Conservation (phyloP, 768 basidiomycete genomes). For the Vararia minispora region DNA sequence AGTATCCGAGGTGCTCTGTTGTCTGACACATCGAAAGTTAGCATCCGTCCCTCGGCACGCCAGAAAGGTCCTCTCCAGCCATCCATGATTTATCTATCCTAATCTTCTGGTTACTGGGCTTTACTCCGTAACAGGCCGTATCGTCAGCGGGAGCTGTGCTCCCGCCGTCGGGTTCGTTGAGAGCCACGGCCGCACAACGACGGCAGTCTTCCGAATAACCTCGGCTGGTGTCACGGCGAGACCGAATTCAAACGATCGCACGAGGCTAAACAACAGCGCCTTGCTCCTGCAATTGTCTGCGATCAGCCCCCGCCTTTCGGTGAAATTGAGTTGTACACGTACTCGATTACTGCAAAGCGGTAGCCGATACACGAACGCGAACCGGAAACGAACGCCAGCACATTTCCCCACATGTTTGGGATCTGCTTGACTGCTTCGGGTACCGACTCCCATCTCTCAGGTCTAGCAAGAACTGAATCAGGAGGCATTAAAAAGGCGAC, state of each 20-base stretch:
- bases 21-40: too few species aligned
- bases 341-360: constrained; percentile 18
- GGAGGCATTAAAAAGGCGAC: too few species aligned
- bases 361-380: constrained; percentile 20
- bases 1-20: too few species aligned
- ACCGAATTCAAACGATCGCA: constrained; percentile 16
- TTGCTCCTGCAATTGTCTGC: constrained; percentile 16
- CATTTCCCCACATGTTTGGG: constrained; percentile 10
- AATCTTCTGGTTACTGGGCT: too few species aligned
- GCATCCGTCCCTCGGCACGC: too few species aligned
- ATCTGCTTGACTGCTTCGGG: constrained; percentile 7
- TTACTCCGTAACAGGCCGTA: constrained; percentile 6
- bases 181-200: constrained; percentile 11
- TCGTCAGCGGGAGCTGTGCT: constrained; percentile 10
- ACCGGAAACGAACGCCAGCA: constrained; percentile 21
- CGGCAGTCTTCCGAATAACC: constrained; percentile 2
- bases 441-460: constrained; percentile 12
- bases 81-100: too few species aligned
- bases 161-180: constrained; percentile 7
- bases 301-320: background rate
- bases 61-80: too few species aligned
- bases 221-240: constrained; percentile 11
- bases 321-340: background rate
- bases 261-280: constrained; percentile 15
- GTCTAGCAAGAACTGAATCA: constrained; percentile 1